Percentiles rank a stretch among this genome's conserved stretches.
These are phyloP conservation scores for Rhodofomes roseus DNA, from an alignment of 1,284 basidiomycete genomes.

Conservation along the genomic window DNA sequence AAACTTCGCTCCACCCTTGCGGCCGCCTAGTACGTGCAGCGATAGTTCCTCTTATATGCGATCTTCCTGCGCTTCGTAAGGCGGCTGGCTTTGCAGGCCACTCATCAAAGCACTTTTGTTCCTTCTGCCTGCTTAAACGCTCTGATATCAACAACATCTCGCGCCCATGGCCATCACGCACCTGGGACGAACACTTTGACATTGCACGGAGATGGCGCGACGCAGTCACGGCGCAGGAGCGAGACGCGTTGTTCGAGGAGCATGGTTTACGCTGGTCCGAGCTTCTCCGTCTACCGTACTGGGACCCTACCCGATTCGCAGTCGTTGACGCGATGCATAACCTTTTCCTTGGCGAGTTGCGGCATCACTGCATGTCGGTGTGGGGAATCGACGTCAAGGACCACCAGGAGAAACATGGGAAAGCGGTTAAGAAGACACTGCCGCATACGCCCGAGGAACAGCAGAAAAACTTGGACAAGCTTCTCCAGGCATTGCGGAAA, in stretches of 20 bases:
- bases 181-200: conserved; percentile 9
- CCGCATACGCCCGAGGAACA: no score
- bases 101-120: conserved; percentile 12
- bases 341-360: conserved; percentile 23
- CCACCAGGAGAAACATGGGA: no score
- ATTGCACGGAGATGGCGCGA: conserved; percentile 22
- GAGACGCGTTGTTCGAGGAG: conserved; percentile 16
- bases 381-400: conserved; percentile 10
- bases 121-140: conserved; percentile 9
- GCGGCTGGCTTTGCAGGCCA: conserved; percentile 14
- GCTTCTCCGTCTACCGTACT: conserved; percentile 30
- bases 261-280: conserved; percentile 28
- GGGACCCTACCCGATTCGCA: conserved; percentile 26
- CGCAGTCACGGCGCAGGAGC: conserved; percentile 13
- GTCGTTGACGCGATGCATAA: conserved; percentile 32
- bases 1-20: conserved; percentile 19
- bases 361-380: conserved; percentile 22
- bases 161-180: conserved; percentile 10
- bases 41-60: conserved; percentile 25
- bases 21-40: conserved; percentile 26
- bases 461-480: no score
- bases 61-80: conserved; percentile 31
- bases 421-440: no score
- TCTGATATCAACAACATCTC: conserved; percentile 11
- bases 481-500: neutral